Evolutionary conservation across 495 filamentous ascomycete genomes (phyloP), one percentile per base, ranked within the genome.

Genomic region (Pyrenopolyporus hunteri): DNA sequence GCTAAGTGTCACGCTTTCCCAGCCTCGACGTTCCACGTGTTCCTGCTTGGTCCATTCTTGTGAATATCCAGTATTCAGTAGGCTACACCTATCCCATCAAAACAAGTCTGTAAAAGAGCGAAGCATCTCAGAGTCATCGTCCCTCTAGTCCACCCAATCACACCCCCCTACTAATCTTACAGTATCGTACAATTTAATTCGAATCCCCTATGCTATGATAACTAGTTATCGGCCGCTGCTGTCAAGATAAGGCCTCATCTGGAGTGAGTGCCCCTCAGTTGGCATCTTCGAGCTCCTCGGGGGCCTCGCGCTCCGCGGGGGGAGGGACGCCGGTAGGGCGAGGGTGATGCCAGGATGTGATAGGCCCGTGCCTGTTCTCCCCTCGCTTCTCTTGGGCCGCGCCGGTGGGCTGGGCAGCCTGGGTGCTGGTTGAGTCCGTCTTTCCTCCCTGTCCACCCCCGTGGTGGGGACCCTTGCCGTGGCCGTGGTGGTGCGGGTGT

Each of bases 291-390:
- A 56, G 4, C 20, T 59, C 57, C 17, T 59, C 37, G 4, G 52
- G 46, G 4, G 46, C 14, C 39, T 45, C 29, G 37, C 47, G 57
- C 57, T 42, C n/a, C n/a, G n/a, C n/a, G n/a, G n/a, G n/a, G n/a
- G n/a, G n/a, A n/a, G n/a, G n/a, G n/a, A n/a, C n/a, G n/a, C n/a
- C n/a, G n/a, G n/a, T n/a, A n/a, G n/a, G n/a, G n/a, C n/a, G n/a
- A n/a, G n/a, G n/a, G n/a, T n/a, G n/a, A n/a, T n/a, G n/a, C n/a
- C n/a, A n/a, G n/a, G n/a, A n/a, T n/a, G n/a, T n/a, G n/a, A n/a
- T n/a, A n/a, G n/a, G n/a, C n/a, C n/a, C n/a, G n/a, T n/a, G n/a
- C n/a, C n/a, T n/a, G n/a, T n/a, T n/a, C n/a, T n/a, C n/a, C n/a
- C n/a, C n/a, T n/a, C n/a, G n/a, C n/a, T n/a, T n/a, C n/a, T n/a